phyloP scores from a whole-genome alignment of 352 stramenopile genomes.

The Globisporangium acanthophoron region DNA sequence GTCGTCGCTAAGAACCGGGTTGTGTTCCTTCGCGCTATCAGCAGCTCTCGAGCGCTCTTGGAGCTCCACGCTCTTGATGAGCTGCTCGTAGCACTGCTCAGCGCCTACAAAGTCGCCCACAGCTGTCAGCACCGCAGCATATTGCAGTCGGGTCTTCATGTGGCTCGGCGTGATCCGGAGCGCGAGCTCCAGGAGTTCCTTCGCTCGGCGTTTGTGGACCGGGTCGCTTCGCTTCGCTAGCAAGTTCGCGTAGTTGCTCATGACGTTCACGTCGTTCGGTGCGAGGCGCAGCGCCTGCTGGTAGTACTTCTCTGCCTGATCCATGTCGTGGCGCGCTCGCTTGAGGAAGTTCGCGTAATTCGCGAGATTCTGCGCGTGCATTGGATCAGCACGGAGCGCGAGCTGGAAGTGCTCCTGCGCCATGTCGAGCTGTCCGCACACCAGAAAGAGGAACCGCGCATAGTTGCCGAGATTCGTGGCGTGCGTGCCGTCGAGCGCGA shows the following conservation, averaged over 20 bases:
- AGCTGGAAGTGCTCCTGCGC: conserved; percentile 19
- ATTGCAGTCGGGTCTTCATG: conserved; percentile 14
- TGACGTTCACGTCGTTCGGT: conserved; percentile 17
- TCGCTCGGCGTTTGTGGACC: neutral
- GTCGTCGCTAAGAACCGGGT: no score
- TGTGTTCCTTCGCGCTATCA: no score
- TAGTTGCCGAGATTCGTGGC: conserved; percentile 34
- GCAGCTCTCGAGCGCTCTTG: neutral
- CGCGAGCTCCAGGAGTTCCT: conserved; percentile 19
- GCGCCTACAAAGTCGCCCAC: conserved; percentile 2
- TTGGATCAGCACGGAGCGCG: conserved; percentile 18
- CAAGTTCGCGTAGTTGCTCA: conserved; percentile 30
- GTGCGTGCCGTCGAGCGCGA: conserved; percentile 22
- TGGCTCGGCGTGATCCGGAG: conserved; percentile 15
- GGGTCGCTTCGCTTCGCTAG: conserved; percentile 9
- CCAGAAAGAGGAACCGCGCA: conserved; percentile 27
- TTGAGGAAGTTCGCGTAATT: conserved; percentile 34
- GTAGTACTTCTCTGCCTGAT: conserved; percentile 22
- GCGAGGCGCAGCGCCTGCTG: conserved; percentile 18
- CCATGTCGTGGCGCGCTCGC: conserved; percentile 17
- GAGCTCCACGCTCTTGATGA: conserved; percentile 6
- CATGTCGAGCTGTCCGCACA: conserved; percentile 15
- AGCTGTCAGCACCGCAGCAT: conserved; percentile 13
- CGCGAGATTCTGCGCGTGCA: conserved; percentile 15
- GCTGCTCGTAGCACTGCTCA: conserved; percentile 10